phyloP scores from a whole-genome alignment of 2,329 filamentous ascomycete species.

The Rhexocercosporidium sp. region DNA sequence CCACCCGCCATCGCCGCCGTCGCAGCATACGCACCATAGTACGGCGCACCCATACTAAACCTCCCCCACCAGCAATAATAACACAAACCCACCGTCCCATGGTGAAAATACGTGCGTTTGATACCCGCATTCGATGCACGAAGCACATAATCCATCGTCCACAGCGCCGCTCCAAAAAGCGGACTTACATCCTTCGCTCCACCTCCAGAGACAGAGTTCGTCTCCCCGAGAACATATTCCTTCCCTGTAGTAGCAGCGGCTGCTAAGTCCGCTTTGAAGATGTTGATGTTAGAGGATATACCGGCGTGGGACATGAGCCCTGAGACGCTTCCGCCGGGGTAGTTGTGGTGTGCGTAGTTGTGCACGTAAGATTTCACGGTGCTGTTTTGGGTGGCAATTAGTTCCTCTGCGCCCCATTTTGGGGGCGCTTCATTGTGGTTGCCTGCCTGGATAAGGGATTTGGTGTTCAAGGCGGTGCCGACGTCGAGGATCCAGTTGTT shows the following conservation, averaged over 20 bases:
- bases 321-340: conserved; percentile 47
- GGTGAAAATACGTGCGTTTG: conserved; percentile 38
- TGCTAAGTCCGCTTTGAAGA: conserved; percentile 33
- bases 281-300: conserved; percentile 34
- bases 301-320: conserved; percentile 37
- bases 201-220: conserved; percentile 40
- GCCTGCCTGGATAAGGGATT: conserved; percentile 37
- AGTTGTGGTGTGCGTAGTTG: conserved; percentile 41
- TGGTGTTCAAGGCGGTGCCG: conserved; percentile 28
- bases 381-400: conserved; percentile 34
- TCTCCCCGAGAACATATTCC: conserved; percentile 40
- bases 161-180: conserved; percentile 38
- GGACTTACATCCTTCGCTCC: conserved; percentile 36
- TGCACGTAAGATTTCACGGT: conserved; percentile 34
- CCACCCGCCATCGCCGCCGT: conserved; percentile 35
- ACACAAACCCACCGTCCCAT: conserved; percentile 41
- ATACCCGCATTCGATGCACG: conserved; percentile 31
- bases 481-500: conserved; percentile 36
- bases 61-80: conserved; percentile 42
- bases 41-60: conserved; percentile 36
- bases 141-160: conserved; percentile 39
- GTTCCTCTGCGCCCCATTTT: conserved; percentile 38
- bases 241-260: conserved; percentile 33
- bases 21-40: conserved; percentile 40
- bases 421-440: conserved; percentile 37